A percentile compares a stretch with the other conserved stretches of the same genome.
These are phyloP conservation scores for Malus sieversii DNA, from an alignment of 306 rosid species.

Conservation along the genomic window DNA sequence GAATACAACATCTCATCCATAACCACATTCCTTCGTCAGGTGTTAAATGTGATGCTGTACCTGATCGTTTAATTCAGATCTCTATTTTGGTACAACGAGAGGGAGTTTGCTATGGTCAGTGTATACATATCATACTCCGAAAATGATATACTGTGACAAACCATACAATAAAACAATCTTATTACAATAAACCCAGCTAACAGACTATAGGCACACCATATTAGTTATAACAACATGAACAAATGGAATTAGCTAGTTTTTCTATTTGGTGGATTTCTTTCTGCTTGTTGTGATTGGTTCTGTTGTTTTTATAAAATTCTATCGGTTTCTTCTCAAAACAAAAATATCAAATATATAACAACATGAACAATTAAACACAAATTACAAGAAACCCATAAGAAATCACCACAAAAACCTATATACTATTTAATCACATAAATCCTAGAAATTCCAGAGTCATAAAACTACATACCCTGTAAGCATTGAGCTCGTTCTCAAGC, in stretches of 20 bases:
- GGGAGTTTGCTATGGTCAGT: too few species aligned
- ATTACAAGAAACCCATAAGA: background rate
- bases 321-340: too few species aligned
- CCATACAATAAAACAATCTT: background rate
- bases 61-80: too few species aligned
- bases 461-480: slow-evolving; percentile 54
- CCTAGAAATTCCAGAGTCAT: background rate
- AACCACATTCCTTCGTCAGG: background rate
- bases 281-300: too few species aligned
- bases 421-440: background rate
- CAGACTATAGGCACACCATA: background rate
- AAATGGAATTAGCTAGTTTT: too few species aligned
- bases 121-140: background rate
- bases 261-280: too few species aligned
- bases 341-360: too few species aligned
- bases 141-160: background rate
- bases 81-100: too few species aligned
- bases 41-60: too few species aligned
- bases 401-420: background rate
- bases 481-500: slow-evolving; percentile 94
- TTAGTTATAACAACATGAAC: too few species aligned
- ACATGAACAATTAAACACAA: background rate
- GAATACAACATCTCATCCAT: background rate
- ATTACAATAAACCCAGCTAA: background rate
- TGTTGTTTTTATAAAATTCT: too few species aligned